A percentile compares a stretch with the other conserved stretches of the same genome.
These are phyloP conservation scores for Phoma sp. DNA, from an alignment of 2,329 filamentous ascomycete genomes.

Conservation along the genomic window DNA sequence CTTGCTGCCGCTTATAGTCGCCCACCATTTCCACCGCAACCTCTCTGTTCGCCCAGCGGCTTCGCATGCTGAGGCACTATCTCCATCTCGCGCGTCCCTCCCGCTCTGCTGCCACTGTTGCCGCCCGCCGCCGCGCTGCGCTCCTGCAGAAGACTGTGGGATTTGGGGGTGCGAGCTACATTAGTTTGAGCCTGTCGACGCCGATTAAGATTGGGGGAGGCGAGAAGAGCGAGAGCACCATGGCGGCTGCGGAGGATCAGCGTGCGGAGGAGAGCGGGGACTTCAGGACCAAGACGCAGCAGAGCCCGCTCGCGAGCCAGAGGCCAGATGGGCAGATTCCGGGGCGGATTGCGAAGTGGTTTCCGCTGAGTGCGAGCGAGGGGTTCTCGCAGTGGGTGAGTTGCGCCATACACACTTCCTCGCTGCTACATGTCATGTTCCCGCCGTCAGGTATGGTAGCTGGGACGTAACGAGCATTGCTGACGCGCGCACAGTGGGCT, in stretches of 20 bases:
- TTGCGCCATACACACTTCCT: slow-evolving; percentile 19
- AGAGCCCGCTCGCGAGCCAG: slow-evolving; percentile 57
- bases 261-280: slow-evolving; percentile 32
- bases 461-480: neutral
- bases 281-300: slow-evolving; percentile 44
- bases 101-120: neutral
- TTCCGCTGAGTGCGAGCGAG: slow-evolving; percentile 90
- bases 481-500: slow-evolving; percentile 65
- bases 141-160: slow-evolving; percentile 37
- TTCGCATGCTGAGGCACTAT: slow-evolving; percentile 44
- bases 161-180: slow-evolving; percentile 41
- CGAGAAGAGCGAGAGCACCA: slow-evolving; percentile 31
- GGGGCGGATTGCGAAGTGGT: slow-evolving; percentile 58
- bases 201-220: slow-evolving; percentile 32
- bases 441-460: no score
- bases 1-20: neutral
- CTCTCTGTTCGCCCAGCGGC: slow-evolving; percentile 34
- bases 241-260: slow-evolving; percentile 35
- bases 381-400: slow-evolving; percentile 89
- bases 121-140: slow-evolving; percentile 24
- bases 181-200: slow-evolving; percentile 36
- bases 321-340: slow-evolving; percentile 46
- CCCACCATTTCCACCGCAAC: slow-evolving; percentile 45
- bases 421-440: no score
- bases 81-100: slow-evolving; percentile 6